A percentile compares a stretch with the other conserved stretches of the same genome.
phyloP scores from a whole-genome alignment of 169 alveolate genomes.

The Plasmodium vivax region DNA sequence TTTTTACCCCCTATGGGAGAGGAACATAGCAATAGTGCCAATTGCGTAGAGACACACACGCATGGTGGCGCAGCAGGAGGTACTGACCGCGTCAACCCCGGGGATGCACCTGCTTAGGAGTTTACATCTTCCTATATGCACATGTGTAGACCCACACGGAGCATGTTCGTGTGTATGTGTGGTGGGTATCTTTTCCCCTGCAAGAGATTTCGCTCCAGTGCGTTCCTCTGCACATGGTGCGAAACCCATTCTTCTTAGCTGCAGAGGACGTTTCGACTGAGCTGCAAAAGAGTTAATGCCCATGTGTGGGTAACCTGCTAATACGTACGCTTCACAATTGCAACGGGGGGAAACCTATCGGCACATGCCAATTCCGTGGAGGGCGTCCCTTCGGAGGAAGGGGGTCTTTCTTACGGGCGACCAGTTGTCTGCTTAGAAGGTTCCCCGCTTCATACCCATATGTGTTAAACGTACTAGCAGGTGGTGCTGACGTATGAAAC shows the following conservation, averaged over 20 bases:
- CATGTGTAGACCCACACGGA: too few relatives aligned
- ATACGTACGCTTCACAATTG: not conserved
- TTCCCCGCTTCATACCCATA: not conserved
- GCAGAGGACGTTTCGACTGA: not conserved
- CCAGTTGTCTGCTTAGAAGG: not conserved
- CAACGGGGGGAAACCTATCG: not conserved
- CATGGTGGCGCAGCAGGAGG: too few relatives aligned
- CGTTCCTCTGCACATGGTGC: not conserved
- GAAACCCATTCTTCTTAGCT: not conserved
- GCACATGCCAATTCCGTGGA: not conserved
- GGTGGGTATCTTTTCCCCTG: too few relatives aligned
- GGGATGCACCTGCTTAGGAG: too few relatives aligned
- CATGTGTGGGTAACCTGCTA: not conserved
- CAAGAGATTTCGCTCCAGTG: too few relatives aligned
- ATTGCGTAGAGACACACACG: too few relatives aligned
- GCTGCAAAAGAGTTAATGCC: not conserved
- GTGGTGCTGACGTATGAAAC: not conserved
- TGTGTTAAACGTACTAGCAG: not conserved
- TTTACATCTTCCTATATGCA: too few relatives aligned
- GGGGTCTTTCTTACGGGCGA: not conserved
- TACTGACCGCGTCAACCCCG: too few relatives aligned
- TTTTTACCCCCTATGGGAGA: too few relatives aligned
- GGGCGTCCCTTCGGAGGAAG: not conserved
- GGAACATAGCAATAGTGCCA: too few relatives aligned
- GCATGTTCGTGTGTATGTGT: too few relatives aligned